Evolutionary conservation across 75 land plant genomes (phyloP).

Genomic region (Pinus tabuliformis): DNA sequence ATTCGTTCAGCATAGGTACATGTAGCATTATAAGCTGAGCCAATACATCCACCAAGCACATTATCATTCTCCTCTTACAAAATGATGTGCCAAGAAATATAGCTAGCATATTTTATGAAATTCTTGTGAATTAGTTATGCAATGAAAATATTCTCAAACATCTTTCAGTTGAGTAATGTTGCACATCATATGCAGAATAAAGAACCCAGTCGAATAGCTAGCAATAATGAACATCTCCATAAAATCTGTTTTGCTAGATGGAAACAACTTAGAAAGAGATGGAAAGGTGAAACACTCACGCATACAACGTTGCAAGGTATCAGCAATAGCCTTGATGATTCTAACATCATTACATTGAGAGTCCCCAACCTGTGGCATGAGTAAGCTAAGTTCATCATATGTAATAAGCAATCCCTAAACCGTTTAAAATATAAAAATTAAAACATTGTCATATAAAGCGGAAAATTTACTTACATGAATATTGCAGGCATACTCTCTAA

Average conservation of each 20-base stretch:
- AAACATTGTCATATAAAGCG: neutral
- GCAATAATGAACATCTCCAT: neutral
- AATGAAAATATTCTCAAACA: neutral
- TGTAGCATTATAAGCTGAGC: neutral
- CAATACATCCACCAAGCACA: neutral
- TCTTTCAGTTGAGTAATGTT: neutral
- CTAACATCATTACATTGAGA: slow-evolving; percentile 42
- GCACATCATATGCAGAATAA: neutral
- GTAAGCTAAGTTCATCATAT: neutral
- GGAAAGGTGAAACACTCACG: slow-evolving; percentile 7
- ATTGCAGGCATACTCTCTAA: slow-evolving; percentile 52
- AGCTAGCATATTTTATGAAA: slow-evolving; percentile 8
- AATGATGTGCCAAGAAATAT: neutral
- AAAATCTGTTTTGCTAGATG: neutral
- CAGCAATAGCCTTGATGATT: slow-evolving; percentile 30
- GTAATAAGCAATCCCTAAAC: neutral
- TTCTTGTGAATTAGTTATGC: neutral
- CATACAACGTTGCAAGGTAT: slow-evolving; percentile 26
- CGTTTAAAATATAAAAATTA: neutral
- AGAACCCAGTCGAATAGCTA: neutral
- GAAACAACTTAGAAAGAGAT: neutral
- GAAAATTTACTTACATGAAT: slow-evolving; percentile 26
- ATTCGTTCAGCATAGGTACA: neutral
- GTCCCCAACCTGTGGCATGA: slow-evolving; percentile 37
- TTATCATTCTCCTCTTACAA: neutral